Conservation (phyloP, 2,329 filamentous ascomycete species). For the Hymenoscyphus albidus region DNA sequence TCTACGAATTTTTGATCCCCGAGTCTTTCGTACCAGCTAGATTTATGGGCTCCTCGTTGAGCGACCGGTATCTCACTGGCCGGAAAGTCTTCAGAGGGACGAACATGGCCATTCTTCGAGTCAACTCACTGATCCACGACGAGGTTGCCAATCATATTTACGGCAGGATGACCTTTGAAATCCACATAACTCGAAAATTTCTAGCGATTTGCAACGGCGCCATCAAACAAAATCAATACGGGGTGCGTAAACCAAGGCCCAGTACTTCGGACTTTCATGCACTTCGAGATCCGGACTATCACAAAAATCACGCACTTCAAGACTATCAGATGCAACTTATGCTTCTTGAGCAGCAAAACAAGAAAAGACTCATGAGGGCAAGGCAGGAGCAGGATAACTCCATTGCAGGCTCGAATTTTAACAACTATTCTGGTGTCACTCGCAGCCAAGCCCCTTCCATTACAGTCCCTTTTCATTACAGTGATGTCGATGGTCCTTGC, state of each 20-base stretch:
- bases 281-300: conserved; percentile 55
- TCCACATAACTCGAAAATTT: conserved; percentile 15
- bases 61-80: background rate
- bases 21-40: conserved; percentile 16
- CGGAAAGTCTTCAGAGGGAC: background rate
- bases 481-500: conserved; percentile 4
- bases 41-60: background rate
- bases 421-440: background rate
- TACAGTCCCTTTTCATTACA: conserved; percentile 1
- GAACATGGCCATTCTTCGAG: conserved; percentile 13
- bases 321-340: conserved; percentile 89
- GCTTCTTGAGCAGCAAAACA: conserved; percentile 83
- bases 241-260: background rate
- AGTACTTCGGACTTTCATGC: conserved; percentile 58
- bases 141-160: conserved; percentile 19
- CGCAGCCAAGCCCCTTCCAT: background rate
- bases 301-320: conserved; percentile 69
- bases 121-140: conserved; percentile 20
- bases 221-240: background rate
- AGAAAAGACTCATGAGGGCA: conserved; percentile 80
- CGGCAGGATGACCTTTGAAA: conserved; percentile 16
- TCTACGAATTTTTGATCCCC: conserved; percentile 19
- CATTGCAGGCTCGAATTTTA: background rate
- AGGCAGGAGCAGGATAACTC: conserved; percentile 68
- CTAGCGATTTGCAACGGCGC: conserved; percentile 20